Evolutionary conservation across 768 basidiomycete species (phyloP).

Genomic region (Mycena amicta): DNA sequence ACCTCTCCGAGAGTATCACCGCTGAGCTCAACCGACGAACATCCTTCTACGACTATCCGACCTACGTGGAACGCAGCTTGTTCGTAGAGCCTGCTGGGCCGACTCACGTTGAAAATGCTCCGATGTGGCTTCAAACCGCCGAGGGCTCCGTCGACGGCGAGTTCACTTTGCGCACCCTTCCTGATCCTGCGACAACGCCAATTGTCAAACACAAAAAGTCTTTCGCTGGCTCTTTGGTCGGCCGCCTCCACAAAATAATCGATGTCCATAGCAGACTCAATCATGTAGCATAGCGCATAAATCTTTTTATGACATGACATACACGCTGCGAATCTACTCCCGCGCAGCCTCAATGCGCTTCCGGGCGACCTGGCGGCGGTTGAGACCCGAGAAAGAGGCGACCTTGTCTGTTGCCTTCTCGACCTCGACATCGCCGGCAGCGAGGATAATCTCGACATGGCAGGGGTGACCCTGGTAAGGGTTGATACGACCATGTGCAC

Average conservation of each 20-base stretch:
- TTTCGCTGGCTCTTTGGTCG: conserved; percentile 5
- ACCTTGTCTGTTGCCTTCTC: conserved; percentile 90
- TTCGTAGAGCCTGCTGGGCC: conserved; percentile 13
- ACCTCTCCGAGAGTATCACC: conserved; percentile 28
- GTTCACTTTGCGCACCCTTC: conserved; percentile 8
- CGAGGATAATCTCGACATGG: conserved; percentile 94
- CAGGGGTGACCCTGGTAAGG: conserved; percentile 98
- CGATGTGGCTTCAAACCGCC: conserved; percentile 15
- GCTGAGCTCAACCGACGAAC: background rate
- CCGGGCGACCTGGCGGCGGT: conserved; percentile 85
- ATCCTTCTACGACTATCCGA: background rate
- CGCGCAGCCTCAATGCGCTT: conserved; percentile 86
- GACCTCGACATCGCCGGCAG: conserved; percentile 77
- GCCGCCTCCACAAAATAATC: background rate
- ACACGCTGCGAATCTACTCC: conserved; percentile 38
- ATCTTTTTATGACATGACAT: conserved; percentile 26
- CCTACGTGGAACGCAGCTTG: background rate
- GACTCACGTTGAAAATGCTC: conserved; percentile 12
- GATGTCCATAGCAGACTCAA: background rate
- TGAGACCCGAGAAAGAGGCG: conserved; percentile 64
- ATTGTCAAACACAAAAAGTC: conserved; percentile 10
- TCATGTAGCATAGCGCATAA: conserved; percentile 23
- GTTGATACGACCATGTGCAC: conserved; percentile 97
- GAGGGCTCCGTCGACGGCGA: conserved; percentile 6
- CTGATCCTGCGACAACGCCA: background rate